Evolutionary conservation across 768 basidiomycete species (phyloP).

Genomic region (Lyophyllum atratum): DNA sequence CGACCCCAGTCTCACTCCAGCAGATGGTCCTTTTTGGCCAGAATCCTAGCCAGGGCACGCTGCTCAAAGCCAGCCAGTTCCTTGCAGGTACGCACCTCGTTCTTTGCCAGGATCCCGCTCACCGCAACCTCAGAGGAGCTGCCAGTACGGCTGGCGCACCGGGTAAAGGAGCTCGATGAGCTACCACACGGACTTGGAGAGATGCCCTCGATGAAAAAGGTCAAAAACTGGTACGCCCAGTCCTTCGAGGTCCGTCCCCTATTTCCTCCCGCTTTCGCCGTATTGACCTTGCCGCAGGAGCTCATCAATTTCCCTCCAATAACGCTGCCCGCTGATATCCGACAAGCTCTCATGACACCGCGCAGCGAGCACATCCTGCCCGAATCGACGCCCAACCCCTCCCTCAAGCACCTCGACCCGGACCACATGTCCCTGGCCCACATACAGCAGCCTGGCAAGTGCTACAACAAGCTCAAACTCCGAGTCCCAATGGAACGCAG

Average conservation of each 20-base stretch:
- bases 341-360: conserved; percentile 59
- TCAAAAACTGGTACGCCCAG: conserved; percentile 99
- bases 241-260: conserved; percentile 82
- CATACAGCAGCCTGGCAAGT: conserved; percentile 25
- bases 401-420: conserved; percentile 48
- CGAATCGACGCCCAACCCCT: conserved; percentile 80
- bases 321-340: conserved; percentile 65
- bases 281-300: conserved; percentile 58
- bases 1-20: conserved; percentile 77
- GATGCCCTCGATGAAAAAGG: conserved; percentile 91
- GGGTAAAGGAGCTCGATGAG: conserved; percentile 94
- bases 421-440: conserved; percentile 16
- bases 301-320: conserved; percentile 84
- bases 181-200: conserved; percentile 88
- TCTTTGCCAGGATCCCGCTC: background rate
- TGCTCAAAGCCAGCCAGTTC: conserved; percentile 91
- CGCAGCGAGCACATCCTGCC: conserved; percentile 55
- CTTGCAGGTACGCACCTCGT: conserved; percentile 56
- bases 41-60: conserved; percentile 91
- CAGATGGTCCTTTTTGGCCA: conserved; percentile 99
- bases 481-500: conserved; percentile 85
- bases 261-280: background rate
- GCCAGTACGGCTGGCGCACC: conserved; percentile 76
- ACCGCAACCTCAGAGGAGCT: conserved; percentile 52
- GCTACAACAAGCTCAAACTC: conserved; percentile 61